Percentiles rank a stretch among this genome's conserved stretches.
phyloP scores from a whole-genome alignment of 352 stramenopile genomes.

The Saprolegnia parasitica region DNA sequence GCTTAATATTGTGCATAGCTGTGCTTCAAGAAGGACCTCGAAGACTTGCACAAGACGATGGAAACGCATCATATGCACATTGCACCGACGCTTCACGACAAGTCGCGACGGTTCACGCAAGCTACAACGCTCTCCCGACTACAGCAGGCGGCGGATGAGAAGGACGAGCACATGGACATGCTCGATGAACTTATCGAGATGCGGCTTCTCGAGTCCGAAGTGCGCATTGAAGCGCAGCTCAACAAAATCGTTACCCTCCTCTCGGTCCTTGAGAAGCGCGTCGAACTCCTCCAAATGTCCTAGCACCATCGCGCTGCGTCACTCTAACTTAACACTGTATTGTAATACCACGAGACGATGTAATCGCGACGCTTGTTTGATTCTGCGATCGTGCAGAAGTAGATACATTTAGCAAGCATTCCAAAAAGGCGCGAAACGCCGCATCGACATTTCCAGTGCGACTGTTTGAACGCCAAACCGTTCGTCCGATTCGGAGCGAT shows the following conservation, averaged over 20 bases:
- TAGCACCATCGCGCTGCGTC: neutral
- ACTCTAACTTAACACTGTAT: no score
- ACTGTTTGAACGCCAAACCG: neutral
- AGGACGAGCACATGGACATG: constrained; percentile 46
- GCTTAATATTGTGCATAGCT: constrained; percentile 4
- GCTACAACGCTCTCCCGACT: neutral
- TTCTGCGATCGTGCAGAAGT: no score
- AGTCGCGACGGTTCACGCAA: neutral
- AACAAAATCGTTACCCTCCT: constrained; percentile 67
- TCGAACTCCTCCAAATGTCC: constrained; percentile 2
- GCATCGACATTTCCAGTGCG: no score
- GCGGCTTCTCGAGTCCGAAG: constrained; percentile 53
- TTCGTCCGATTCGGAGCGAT: neutral
- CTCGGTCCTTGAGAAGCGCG: constrained; percentile 43
- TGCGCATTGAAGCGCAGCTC: constrained; percentile 61
- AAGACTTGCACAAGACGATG: constrained; percentile 57
- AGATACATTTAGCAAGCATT: no score
- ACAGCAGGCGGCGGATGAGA: constrained; percentile 31
- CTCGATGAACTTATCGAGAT: constrained; percentile 61
- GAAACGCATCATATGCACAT: constrained; percentile 15
- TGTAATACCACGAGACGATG: neutral
- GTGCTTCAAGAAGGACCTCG: constrained; percentile 62
- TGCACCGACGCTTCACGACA: neutral
- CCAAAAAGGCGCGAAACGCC: no score
- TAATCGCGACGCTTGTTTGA: no score